Evolutionary conservation across 202 grass and related monocot species (phyloP).

Genomic region (Digitaria exilis): DNA sequence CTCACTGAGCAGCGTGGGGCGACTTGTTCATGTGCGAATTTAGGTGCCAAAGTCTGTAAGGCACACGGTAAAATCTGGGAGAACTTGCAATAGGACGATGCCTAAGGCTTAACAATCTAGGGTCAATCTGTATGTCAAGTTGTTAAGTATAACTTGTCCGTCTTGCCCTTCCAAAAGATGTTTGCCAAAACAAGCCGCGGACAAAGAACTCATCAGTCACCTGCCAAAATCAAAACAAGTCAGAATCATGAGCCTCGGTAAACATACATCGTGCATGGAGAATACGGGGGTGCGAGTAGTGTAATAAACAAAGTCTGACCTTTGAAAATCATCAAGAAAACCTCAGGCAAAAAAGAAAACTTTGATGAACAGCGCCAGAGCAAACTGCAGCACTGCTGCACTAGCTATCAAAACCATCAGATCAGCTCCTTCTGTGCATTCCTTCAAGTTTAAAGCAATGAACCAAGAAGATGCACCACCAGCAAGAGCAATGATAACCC

Average conservation of each 20-base stretch:
- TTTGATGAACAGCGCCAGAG: slow-evolving; percentile 93
- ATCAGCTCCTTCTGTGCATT: slow-evolving; percentile 67
- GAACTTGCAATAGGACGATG: slow-evolving; percentile 12
- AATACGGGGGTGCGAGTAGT: not conserved
- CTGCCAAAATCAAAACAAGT: slow-evolving; percentile 42
- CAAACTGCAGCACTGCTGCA: slow-evolving; percentile 76
- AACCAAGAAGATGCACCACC: slow-evolving; percentile 89
- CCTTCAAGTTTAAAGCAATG: slow-evolving; percentile 75
- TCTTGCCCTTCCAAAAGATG: slow-evolving; percentile 32
- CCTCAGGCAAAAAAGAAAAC: slow-evolving; percentile 92
- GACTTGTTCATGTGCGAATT: slow-evolving; percentile 17
- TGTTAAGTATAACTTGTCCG: slow-evolving; percentile 23
- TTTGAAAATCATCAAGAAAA: slow-evolving; percentile 50
- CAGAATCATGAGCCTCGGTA: not conserved
- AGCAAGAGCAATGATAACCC: slow-evolving; percentile 77
- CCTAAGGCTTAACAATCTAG: slow-evolving; percentile 39
- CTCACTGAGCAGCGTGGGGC: not conserved
- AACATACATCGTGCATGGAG: not conserved
- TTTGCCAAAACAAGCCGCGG: slow-evolving; percentile 21
- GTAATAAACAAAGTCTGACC: slow-evolving; percentile 30
- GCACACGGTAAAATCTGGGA: slow-evolving; percentile 2
- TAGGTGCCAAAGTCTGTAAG: slow-evolving; percentile 17
- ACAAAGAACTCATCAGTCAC: slow-evolving; percentile 24
- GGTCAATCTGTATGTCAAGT: slow-evolving; percentile 46
- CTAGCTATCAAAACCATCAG: slow-evolving; percentile 68